Base-by-base conservation (phyloP, 2,329 filamentous ascomycete species). In the Talaromyces sp. region DNA sequence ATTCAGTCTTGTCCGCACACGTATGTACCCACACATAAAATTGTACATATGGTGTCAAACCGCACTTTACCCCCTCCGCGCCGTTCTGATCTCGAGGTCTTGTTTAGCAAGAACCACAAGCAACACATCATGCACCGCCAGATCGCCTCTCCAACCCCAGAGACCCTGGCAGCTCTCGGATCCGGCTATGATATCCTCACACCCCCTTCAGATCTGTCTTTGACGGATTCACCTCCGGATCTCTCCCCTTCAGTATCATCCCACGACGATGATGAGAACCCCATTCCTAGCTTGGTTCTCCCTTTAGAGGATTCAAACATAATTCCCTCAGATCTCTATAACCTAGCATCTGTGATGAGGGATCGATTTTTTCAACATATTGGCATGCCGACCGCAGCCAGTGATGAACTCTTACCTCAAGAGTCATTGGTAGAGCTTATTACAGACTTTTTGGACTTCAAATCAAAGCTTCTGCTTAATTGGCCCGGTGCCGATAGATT, bases 331-430 rank as follows among this genome's bases (percentile, higher is more conserved):
- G 49, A 52, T 52, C 49, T 52, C 49, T 52, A 52, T 52, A 52
- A 33, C 27, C n/a, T 52, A 27, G 49, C 49, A 17, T 52, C 49
- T 9, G 49, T 52, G 49, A 52, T 52, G 49, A 31, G 49, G 49
- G 49, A 52, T 52, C 25, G 49, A n/a, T 52, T 52, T n/a, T 52
- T 52, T 17, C 49, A 52, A 52, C 49, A 52, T 33, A 52, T 52
- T 27, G 49, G 27, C 25, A 52, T 33, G 27, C 49, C 49, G 49
- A 52, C 49, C 25, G 27, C 49, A 5, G 25, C 49, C 49, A 52
- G 49, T 52, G 49, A 52, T 31, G 49, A 52, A 9, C 15, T 33
- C 2, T 52, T 52, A 52, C 49, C 49, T 10, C 49, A 52, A 17
- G 49, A 52, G 15, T 52, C 49, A n/a, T 33, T 52, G 49, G 49